phyloP scores from a whole-genome alignment of 345 rosid species.

The Arabidopsis suecica region DNA sequence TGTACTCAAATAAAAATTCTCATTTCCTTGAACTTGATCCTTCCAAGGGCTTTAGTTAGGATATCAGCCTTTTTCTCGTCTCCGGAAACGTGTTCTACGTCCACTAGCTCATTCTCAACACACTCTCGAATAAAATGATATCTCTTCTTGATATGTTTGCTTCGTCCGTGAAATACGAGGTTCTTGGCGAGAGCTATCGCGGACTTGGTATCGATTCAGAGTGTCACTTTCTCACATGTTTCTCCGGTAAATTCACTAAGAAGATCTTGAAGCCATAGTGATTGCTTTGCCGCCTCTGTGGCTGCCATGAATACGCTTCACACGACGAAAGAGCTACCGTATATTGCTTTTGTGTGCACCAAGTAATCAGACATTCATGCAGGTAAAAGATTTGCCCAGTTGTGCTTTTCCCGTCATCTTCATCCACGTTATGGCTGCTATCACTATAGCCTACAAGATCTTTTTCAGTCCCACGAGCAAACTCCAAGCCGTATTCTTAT shows the following conservation, averaged over 20 bases:
- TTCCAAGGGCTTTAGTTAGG: background rate
- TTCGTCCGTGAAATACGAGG: background rate
- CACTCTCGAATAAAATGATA: background rate
- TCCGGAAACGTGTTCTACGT: background rate
- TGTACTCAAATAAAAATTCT: background rate
- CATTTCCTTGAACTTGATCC: background rate
- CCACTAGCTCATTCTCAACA: background rate
- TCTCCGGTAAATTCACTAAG: background rate
- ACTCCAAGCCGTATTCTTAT: fast-evolving
- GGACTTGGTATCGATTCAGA: background rate
- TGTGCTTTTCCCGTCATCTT: background rate
- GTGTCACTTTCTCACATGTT: background rate
- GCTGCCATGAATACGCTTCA: background rate
- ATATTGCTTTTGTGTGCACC: background rate
- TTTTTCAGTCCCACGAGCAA: fast-evolving
- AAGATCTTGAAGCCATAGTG: background rate
- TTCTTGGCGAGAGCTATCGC: background rate
- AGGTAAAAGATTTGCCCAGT: background rate
- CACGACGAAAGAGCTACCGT: background rate
- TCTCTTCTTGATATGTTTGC: background rate
- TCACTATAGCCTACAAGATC: background rate
- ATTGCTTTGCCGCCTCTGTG: background rate
- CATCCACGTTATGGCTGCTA: background rate
- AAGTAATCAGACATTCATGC: background rate
- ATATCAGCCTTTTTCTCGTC: background rate